Percentiles rank a stretch among this genome's conserved stretches.
phyloP scores from a whole-genome alignment of 2,329 filamentous ascomycete species.

The Cercospora sojina region DNA sequence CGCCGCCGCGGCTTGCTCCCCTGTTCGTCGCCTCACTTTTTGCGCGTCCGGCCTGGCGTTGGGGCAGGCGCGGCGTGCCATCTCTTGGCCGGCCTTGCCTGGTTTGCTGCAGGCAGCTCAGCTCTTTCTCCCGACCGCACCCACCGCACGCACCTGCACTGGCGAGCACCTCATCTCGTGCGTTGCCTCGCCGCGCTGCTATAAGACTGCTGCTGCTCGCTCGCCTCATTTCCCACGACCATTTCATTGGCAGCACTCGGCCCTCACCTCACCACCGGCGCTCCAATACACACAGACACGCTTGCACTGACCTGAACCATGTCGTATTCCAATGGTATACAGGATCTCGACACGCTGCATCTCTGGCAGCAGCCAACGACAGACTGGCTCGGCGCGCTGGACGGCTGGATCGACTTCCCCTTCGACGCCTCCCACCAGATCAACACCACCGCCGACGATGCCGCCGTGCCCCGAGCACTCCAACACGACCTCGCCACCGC shows the following conservation, averaged over 20 bases:
- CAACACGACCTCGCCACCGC: constrained; percentile 14
- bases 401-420: not conserved
- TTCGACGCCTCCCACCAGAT: constrained; percentile 5
- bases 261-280: not conserved
- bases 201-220: not conserved
- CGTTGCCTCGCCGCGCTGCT: not conserved
- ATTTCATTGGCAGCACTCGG: not conserved
- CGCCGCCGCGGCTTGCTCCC: not conserved
- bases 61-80: not conserved
- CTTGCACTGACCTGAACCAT: constrained; percentile 13
- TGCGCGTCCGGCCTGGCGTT: not conserved
- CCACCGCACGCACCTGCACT: not conserved
- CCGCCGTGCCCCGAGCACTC: constrained; percentile 19
- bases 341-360: constrained; percentile 12
- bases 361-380: constrained; percentile 9
- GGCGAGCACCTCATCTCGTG: not conserved
- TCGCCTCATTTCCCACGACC: not conserved
- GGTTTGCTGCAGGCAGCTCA: not conserved
- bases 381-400: constrained; percentile 9
- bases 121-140: not conserved
- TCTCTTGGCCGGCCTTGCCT: not conserved
- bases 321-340: constrained; percentile 8
- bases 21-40: not conserved
- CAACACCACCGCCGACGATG: constrained; percentile 8
- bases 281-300: not conserved